These are phyloP conservation scores for Quercus gilva DNA, from an alignment of 306 rosid genomes.

Conservation along the genomic window DNA sequence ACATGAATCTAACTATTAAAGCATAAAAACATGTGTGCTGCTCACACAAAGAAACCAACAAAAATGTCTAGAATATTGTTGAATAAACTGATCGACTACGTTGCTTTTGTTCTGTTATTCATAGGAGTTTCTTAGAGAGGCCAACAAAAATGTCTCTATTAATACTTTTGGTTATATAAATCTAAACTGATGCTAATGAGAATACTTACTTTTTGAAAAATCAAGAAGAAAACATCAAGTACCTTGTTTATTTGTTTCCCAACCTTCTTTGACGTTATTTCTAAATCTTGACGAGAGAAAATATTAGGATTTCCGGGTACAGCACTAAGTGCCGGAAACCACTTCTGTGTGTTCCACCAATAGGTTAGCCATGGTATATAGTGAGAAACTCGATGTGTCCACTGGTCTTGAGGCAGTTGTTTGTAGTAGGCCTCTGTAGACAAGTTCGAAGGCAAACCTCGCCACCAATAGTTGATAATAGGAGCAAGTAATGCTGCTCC, in stretches of 20 bases:
- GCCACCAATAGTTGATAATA: slow-evolving; percentile 60
- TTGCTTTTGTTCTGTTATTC: no score
- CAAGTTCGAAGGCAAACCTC: slow-evolving; percentile 37
- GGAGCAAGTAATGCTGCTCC: slow-evolving; percentile 54
- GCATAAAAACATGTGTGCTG: no score
- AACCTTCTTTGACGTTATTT: slow-evolving; percentile 6
- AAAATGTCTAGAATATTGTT: no score
- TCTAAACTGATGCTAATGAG: not conserved
- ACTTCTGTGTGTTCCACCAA: slow-evolving; percentile 60
- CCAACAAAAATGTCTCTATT: no score
- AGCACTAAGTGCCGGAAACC: slow-evolving; percentile 48
- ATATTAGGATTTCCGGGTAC: slow-evolving; percentile 10
- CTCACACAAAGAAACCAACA: no score
- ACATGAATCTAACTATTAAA: no score
- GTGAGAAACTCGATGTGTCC: slow-evolving; percentile 51
- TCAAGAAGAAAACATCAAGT: not conserved
- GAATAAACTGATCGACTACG: no score
- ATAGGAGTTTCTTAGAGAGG: no score
- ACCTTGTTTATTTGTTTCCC: slow-evolving; percentile 18
- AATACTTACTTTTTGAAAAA: not conserved
- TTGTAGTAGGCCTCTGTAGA: slow-evolving; percentile 31
- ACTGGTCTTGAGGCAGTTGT: slow-evolving; percentile 43
- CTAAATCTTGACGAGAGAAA: slow-evolving; percentile 41
- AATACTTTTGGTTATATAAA: no score
- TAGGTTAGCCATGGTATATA: slow-evolving; percentile 43